A percentile compares a stretch with the other conserved stretches of the same genome.
These are phyloP conservation scores for Trichoderma simmonsii DNA, from an alignment of 2,329 filamentous ascomycete genomes.

Conservation along the genomic window DNA sequence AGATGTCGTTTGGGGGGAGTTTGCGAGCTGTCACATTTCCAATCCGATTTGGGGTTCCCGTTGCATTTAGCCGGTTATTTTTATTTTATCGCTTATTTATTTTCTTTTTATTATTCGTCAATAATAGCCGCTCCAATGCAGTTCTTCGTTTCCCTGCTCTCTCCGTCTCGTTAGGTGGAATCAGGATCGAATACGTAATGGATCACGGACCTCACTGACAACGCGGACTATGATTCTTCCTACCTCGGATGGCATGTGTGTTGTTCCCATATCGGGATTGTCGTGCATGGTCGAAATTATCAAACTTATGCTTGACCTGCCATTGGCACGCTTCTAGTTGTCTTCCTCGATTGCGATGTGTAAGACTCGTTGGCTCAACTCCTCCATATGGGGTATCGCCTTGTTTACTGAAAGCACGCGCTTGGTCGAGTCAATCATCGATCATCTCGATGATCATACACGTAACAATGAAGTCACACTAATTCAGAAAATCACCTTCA, in stretches of 20 bases:
- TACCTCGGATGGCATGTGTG: not conserved
- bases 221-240: not conserved
- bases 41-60: not conserved
- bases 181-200: not conserved
- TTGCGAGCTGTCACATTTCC: constrained; percentile 10
- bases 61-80: constrained; percentile 11
- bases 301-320: not conserved
- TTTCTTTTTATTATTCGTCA: not conserved
- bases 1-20: not conserved
- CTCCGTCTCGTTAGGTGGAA: not conserved
- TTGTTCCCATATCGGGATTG: not conserved
- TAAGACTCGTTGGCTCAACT: not conserved
- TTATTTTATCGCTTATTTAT: not conserved
- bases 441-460: not conserved
- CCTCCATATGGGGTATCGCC: not conserved
- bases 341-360: not conserved
- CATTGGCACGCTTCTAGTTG: not conserved
- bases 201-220: not conserved
- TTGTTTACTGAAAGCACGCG: not conserved
- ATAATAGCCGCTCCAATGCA: not conserved
- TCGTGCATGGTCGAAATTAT: not conserved
- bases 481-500: not conserved
- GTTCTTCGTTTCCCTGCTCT: not conserved
- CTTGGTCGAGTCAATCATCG: not conserved
- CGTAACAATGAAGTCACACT: not conserved